phyloP scores from a whole-genome alignment of 2,329 filamentous ascomycete species.

The Intubia oerlemansii region DNA sequence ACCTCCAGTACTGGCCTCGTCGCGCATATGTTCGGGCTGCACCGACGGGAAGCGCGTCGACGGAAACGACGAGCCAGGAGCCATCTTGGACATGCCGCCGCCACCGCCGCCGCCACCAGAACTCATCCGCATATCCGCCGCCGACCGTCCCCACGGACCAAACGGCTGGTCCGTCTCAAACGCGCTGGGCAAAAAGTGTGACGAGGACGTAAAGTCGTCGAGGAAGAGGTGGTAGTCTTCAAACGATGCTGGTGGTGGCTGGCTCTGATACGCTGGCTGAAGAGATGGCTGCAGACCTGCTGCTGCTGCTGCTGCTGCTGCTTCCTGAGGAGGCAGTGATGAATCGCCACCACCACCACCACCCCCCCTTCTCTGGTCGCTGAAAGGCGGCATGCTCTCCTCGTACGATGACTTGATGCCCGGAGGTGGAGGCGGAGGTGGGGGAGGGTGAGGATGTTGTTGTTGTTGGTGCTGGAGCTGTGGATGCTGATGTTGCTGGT shows the following conservation, averaged over 20 bases:
- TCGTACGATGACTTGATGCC: no score
- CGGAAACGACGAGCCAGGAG: conserved; percentile 26
- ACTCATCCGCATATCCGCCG: neutral
- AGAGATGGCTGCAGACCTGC: conserved; percentile 18
- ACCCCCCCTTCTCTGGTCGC: no score
- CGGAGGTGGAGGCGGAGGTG: no score
- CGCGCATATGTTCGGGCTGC: conserved; percentile 29
- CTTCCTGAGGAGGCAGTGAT: no score
- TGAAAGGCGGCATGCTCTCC: neutral
- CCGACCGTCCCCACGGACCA: conserved; percentile 28
- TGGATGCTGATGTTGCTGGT: conserved; percentile 14
- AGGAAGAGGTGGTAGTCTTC: conserved; percentile 39
- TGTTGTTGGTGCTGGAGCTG: neutral
- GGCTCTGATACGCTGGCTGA: conserved; percentile 17
- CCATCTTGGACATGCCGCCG: conserved; percentile 19
- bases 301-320: conserved; percentile 4
- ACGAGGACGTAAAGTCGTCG: conserved; percentile 31
- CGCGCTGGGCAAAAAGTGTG: conserved; percentile 31
- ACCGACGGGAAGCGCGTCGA: conserved; percentile 32
- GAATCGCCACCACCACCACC: no score
- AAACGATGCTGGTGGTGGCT: conserved; percentile 19
- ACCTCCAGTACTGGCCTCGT: conserved; percentile 8
- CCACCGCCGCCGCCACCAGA: conserved; percentile 14
- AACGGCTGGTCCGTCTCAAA: conserved; percentile 32
- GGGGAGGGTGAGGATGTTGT: no score